phyloP scores from a whole-genome alignment of 2,329 filamentous ascomycete species.

The Laburnicola sp. region DNA sequence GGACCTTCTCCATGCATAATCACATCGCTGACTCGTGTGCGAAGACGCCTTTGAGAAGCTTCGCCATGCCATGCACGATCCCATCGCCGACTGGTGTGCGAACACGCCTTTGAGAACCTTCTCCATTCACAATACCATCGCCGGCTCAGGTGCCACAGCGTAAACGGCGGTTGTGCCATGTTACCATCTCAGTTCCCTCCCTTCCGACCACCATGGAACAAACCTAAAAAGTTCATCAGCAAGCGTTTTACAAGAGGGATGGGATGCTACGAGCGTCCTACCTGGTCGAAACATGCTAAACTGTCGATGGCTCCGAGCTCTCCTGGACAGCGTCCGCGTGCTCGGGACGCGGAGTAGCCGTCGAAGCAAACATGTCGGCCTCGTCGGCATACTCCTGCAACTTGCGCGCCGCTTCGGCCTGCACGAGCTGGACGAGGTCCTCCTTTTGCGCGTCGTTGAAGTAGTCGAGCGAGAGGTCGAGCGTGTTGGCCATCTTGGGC shows the following conservation, averaged over 20 bases:
- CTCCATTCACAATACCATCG: neutral
- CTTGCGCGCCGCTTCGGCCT: neutral
- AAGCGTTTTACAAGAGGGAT: neutral
- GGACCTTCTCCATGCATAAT: too few relatives aligned
- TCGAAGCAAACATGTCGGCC: neutral
- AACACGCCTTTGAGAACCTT: neutral
- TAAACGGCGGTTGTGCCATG: neutral
- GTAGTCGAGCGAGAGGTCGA: constrained; percentile 21
- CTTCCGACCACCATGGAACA: neutral
- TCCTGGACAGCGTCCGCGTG: neutral
- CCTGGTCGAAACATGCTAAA: neutral
- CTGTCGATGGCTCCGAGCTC: neutral
- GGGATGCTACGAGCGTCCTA: neutral
- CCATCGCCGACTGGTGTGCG: too few relatives aligned
- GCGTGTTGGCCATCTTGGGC: constrained; percentile 1
- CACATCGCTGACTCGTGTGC: too few relatives aligned
- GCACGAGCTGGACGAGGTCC: constrained; percentile 12
- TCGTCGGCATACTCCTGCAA: constrained; percentile 3
- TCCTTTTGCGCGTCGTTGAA: constrained; percentile 12
- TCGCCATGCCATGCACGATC: too few relatives aligned
- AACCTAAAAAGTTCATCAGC: constrained; percentile 1
- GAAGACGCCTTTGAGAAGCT: too few relatives aligned
- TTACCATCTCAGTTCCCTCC: neutral
- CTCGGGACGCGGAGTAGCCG: neutral
- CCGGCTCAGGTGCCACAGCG: neutral